Conservation (phyloP, 108 stramenopile species). For the Cyclotella baltica region DNA sequence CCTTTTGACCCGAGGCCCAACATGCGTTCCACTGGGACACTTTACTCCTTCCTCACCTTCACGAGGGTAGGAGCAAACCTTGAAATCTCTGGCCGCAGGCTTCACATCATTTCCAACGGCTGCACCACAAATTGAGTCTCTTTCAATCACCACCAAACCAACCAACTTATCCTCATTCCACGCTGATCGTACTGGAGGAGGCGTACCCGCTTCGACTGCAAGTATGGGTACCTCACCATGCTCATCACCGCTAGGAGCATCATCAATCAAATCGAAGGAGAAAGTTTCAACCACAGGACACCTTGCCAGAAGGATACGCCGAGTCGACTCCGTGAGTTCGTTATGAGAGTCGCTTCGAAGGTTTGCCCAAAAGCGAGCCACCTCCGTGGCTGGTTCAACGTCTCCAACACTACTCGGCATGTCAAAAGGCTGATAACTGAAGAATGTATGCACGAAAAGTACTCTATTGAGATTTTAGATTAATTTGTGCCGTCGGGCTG, state of each 20-base stretch:
- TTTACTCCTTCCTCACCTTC: neutral
- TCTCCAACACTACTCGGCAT: too few relatives aligned
- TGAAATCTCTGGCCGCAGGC: neutral
- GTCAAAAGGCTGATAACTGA: too few relatives aligned
- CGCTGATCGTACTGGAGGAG: neutral
- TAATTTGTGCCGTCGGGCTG: neutral
- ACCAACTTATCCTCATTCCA: constrained; percentile 10
- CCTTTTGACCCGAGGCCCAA: constrained; percentile 3
- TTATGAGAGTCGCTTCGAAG: neutral
- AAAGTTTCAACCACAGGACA: neutral
- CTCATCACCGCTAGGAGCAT: neutral
- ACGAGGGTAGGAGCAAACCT: neutral
- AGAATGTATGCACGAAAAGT: neutral
- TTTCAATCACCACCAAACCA: neutral
- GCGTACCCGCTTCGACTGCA: constrained; percentile 2
- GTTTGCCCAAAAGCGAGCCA: neutral
- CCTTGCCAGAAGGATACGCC: neutral
- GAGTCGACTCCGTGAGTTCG: neutral
- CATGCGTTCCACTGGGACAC: neutral
- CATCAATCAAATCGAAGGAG: constrained; percentile 1
- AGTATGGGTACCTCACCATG: neutral
- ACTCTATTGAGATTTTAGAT: neutral
- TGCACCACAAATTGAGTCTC: neutral
- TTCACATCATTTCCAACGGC: neutral
- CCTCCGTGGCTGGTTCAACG: neutral